Evolutionary conservation across 192 early-diverging fungal species (phyloP).

Genomic region (Coemansia sp.): DNA sequence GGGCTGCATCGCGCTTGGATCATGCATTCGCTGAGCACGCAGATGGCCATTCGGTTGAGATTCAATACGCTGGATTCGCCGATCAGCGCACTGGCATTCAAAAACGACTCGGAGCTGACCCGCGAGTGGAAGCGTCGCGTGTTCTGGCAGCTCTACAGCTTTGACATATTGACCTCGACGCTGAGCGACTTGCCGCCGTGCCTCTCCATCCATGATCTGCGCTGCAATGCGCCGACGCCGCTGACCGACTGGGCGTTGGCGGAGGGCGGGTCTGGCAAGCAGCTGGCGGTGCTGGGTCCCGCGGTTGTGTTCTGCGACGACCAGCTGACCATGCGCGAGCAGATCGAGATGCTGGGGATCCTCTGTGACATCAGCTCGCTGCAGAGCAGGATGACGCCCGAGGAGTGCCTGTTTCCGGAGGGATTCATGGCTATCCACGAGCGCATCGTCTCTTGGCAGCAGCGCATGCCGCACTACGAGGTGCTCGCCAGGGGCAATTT

Average conservation of each 20-base stretch:
- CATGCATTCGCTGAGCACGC: slow-evolving; percentile 49
- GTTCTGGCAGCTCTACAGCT: slow-evolving; percentile 52
- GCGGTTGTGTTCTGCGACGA: slow-evolving; percentile 40
- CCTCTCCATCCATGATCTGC: slow-evolving; percentile 28
- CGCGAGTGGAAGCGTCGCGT: slow-evolving; percentile 53
- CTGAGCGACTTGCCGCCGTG: slow-evolving; percentile 40
- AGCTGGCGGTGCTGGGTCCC: slow-evolving; percentile 22
- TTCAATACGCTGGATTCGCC: slow-evolving; percentile 50
- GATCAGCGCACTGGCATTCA: slow-evolving; percentile 27
- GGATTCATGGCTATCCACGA: slow-evolving; percentile 14
- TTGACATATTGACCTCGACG: slow-evolving; percentile 36
- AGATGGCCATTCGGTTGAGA: slow-evolving; percentile 50
- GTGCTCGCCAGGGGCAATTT: slow-evolving; percentile 21
- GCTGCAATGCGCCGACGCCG: slow-evolving; percentile 30
- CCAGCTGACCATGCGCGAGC: slow-evolving; percentile 21
- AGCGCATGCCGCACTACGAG: slow-evolving; percentile 21
- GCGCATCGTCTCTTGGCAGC: slow-evolving; percentile 24
- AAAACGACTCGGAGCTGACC: slow-evolving; percentile 18
- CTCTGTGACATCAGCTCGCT: slow-evolving; percentile 34
- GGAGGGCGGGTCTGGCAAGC: background rate
- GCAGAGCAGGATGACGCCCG: slow-evolving; percentile 31
- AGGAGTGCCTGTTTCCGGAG: slow-evolving; percentile 26
- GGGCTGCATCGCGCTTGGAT: slow-evolving; percentile 52
- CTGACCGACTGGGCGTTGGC: background rate
- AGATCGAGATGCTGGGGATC: slow-evolving; percentile 38